Evolutionary conservation across 768 basidiomycete genomes (phyloP).

Genomic region (Suillus tomentosus): DNA sequence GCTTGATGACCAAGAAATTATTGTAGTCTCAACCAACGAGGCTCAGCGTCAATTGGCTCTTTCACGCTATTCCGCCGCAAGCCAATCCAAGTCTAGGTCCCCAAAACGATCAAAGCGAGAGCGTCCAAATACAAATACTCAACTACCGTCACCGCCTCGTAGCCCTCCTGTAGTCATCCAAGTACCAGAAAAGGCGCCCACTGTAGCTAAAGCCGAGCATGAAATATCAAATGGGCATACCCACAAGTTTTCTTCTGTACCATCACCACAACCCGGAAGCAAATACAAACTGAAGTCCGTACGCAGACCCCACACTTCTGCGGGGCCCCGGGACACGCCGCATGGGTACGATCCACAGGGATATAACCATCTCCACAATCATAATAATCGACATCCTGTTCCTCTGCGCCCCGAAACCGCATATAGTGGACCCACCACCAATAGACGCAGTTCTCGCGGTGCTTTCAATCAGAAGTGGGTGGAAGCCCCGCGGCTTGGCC

Average conservation of each 20-base stretch:
- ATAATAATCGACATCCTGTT: constrained; percentile 19
- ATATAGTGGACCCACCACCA: constrained; percentile 16
- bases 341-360: constrained; percentile 26
- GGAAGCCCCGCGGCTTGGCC: constrained; percentile 32
- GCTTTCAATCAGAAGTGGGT: constrained; percentile 26
- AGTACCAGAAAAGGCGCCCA: constrained; percentile 13
- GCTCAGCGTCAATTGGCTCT: constrained; percentile 66
- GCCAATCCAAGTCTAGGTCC: constrained; percentile 58
- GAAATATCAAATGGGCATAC: constrained; percentile 21
- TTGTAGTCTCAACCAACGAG: constrained; percentile 69
- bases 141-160: constrained; percentile 44
- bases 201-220: constrained; percentile 6
- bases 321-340: constrained; percentile 65
- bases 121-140: constrained; percentile 22
- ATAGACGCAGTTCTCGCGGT: constrained; percentile 18
- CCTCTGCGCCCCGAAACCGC: constrained; percentile 33
- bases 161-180: constrained; percentile 26
- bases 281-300: constrained; percentile 34
- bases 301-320: constrained; percentile 72
- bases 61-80: constrained; percentile 49
- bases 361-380: constrained; percentile 18
- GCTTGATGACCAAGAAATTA: constrained; percentile 66
- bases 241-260: constrained; percentile 32
- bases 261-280: constrained; percentile 32
- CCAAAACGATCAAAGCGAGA: constrained; percentile 48